Evolutionary conservation across 2,329 filamentous ascomycete genomes (phyloP).

Genomic region (Neofusicoccum cordaticola): DNA sequence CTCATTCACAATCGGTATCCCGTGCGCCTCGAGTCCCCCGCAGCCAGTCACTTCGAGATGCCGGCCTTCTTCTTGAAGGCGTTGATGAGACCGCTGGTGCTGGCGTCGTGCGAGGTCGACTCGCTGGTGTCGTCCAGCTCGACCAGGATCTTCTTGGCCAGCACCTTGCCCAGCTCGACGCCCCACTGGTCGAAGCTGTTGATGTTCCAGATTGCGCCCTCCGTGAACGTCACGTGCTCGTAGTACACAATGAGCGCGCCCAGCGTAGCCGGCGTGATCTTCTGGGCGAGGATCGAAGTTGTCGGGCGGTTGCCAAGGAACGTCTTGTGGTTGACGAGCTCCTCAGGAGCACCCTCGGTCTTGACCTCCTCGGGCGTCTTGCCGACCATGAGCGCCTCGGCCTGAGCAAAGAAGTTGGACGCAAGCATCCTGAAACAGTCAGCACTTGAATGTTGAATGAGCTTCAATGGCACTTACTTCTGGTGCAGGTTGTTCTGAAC

Average conservation of each 20-base stretch:
- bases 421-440: constrained; percentile 66
- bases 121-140: constrained; percentile 80
- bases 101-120: constrained; percentile 74
- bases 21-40: neutral
- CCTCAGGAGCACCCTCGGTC: constrained; percentile 68
- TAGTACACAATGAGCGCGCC: constrained; percentile 98
- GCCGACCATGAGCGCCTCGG: constrained; percentile 86
- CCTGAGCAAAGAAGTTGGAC: constrained; percentile 87
- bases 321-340: constrained; percentile 95
- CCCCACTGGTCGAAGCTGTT: constrained; percentile 99
- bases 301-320: constrained; percentile 98
- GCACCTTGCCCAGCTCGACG: constrained; percentile 93
- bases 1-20: constrained; percentile 6
- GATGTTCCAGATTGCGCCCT: constrained; percentile 98
- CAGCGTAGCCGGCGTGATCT: constrained; percentile 90
- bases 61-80: constrained; percentile 81
- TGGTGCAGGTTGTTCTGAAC: constrained; percentile 91
- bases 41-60: constrained; percentile 27
- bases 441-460: constrained; percentile 18
- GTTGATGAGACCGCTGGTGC: constrained; percentile 83
- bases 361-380: constrained; percentile 79
- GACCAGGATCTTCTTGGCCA: constrained; percentile 67
- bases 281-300: constrained; percentile 87
- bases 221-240: constrained; percentile 96
- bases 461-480: constrained; percentile 49